Evolutionary conservation across 1,139 yeast genomes (phyloP).

Genomic region (Scheffersomyces insectosa): DNA sequence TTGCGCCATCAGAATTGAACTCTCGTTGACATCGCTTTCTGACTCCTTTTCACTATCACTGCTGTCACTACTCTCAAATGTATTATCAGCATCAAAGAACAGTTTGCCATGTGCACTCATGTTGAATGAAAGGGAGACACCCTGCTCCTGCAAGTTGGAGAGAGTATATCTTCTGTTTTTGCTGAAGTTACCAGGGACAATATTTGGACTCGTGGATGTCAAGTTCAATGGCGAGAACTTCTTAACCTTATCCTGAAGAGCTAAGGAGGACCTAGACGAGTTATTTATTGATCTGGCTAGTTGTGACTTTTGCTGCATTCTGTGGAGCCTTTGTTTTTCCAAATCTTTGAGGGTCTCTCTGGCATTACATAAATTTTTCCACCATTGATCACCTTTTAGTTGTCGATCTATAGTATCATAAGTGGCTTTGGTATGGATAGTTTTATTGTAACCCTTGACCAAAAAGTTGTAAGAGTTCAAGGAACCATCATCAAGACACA

Average conservation of each 20-base stretch:
- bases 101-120: constrained; percentile 57
- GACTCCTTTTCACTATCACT: constrained; percentile 31
- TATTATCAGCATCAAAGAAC: constrained; percentile 26
- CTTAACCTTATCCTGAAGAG: constrained; percentile 7
- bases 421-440: constrained; percentile 23
- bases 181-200: constrained; percentile 13
- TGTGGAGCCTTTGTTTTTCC: constrained; percentile 26
- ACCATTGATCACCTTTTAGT: constrained; percentile 52
- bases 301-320: constrained; percentile 6
- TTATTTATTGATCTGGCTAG: constrained; percentile 3
- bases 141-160: constrained; percentile 67
- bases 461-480: constrained; percentile 73
- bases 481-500: constrained; percentile 62
- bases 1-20: background rate
- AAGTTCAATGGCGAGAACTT: constrained; percentile 30
- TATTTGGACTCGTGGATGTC: constrained; percentile 17
- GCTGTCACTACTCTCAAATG: constrained; percentile 22
- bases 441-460: constrained; percentile 59
- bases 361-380: constrained; percentile 64
- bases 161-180: constrained; percentile 47
- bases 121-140: constrained; percentile 63
- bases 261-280: background rate
- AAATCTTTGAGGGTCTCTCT: constrained; percentile 45
- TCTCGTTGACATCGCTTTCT: constrained; percentile 3
- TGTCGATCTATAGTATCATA: constrained; percentile 34